Base-by-base conservation (phyloP, 106 monocot species). In the Phalaenopsis aphrodite region DNA sequence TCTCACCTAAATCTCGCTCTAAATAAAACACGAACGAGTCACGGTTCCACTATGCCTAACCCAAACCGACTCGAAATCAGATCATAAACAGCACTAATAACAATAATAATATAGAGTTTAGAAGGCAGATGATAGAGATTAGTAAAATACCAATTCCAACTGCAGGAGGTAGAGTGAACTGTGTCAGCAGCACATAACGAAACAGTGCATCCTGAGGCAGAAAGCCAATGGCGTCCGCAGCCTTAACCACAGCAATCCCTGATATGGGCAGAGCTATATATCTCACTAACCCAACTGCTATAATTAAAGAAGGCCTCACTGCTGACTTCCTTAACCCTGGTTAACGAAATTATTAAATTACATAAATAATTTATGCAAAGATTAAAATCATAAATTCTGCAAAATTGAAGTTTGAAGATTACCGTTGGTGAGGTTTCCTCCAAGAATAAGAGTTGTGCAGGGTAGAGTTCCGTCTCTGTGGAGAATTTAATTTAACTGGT, bases 401-500 rank as follows among this genome's bases (percentile, higher is more conserved):
- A 30, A 30, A 30, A 30, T 30, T 30, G 30, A 30, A 30, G 30
- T 30, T 30, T 30, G 11, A 42, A 10, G 5, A 17, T 6, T 83
- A 92, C 95, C 95, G 77, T 66, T 42, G 38, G 78, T 78, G 30
- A 95, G 87, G 58, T 93, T 95, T 48, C 88, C 90, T 80, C 92
- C 95, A 12, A 95, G 83, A 39, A 93, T 87, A 48, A 95, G 90
- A 77, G 85, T 92, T 77, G 86, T 82, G 75, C 90, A 89, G 37
- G 95, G 95, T 47, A 95, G 78, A 15, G 87, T 81, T 5, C 82
- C 95, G 76, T 87, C 76, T 57, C 95, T 95, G 87, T 78, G 87
- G 55, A 15, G 43, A 81, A 30, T 18, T 45, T 18, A 5, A 45
- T 47, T 4, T 8, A 56, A 3, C 24, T 66, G n/a, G 8, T 4